A percentile compares a stretch with the other conserved stretches of the same genome.
phyloP scores from a whole-genome alignment of 2,329 filamentous ascomycete genomes.

The Paracoccidioides lutzii region DNA sequence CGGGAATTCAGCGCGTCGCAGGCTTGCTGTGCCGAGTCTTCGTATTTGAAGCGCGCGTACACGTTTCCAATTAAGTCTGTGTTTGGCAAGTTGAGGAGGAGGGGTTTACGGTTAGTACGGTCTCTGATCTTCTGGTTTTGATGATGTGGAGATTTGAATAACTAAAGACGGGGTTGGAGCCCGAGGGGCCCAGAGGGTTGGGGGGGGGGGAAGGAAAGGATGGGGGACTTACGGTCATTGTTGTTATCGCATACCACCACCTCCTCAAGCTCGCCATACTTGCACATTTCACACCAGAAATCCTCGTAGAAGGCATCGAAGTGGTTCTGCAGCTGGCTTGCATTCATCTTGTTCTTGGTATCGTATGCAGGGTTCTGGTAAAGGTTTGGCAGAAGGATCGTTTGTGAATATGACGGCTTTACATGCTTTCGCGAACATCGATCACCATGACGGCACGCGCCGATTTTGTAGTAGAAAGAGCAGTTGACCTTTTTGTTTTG shows the following conservation, averaged over 20 bases:
- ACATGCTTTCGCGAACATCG: slow-evolving; percentile 97
- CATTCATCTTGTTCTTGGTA: slow-evolving; percentile 91
- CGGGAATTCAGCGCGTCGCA: slow-evolving; percentile 88
- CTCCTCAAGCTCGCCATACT: slow-evolving; percentile 95
- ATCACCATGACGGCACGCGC: slow-evolving; percentile 94
- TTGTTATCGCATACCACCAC: slow-evolving; percentile 99
- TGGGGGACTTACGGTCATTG: slow-evolving; percentile 64
- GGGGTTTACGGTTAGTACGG: slow-evolving; percentile 14
- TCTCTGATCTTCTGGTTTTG: too few relatives aligned
- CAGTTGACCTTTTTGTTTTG: slow-evolving; percentile 58
- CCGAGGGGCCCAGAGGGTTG: neutral
- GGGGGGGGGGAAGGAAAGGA: slow-evolving; percentile 1
- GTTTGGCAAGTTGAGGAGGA: neutral
- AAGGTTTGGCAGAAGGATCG: slow-evolving; percentile 92
- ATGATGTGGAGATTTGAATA: too few relatives aligned
- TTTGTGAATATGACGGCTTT: slow-evolving; percentile 96
- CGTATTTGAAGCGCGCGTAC: slow-evolving; percentile 99
- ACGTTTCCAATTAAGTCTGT: slow-evolving; percentile 93
- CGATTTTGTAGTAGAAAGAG: slow-evolving; percentile 99
- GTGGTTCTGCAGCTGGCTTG: slow-evolving; percentile 93
- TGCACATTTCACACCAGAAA: slow-evolving; percentile 99
- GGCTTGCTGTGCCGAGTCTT: slow-evolving; percentile 84
- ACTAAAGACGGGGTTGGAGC: too few relatives aligned
- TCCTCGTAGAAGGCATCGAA: slow-evolving; percentile 99
- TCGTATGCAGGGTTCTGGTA: slow-evolving; percentile 99